A percentile compares a stretch with the other conserved stretches of the same genome.
phyloP scores from a whole-genome alignment of 139 green algal genomes.

The Volvox africanus region DNA sequence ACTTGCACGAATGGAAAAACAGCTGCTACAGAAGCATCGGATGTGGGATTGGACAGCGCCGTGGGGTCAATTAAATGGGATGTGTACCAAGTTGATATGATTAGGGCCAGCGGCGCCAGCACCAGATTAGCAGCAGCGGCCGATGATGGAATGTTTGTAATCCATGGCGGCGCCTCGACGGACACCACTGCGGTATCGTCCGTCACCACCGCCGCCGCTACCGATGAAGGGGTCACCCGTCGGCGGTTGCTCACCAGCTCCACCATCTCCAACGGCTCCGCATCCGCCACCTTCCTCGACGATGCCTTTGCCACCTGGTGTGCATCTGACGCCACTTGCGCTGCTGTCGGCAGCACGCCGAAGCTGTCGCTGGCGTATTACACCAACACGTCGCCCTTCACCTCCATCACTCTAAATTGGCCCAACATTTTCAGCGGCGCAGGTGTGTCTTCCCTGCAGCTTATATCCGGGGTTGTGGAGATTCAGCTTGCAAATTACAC shows the following conservation, averaged over 20 bases:
- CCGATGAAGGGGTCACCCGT: no score
- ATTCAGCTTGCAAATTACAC: neutral
- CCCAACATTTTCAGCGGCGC: slow-evolving; percentile 3
- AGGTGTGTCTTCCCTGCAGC: neutral
- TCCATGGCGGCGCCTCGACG: no score
- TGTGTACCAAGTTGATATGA: no score
- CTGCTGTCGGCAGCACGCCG: neutral
- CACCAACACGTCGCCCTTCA: slow-evolving; percentile 17
- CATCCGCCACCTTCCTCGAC: slow-evolving; percentile 21
- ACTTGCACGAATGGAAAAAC: no score
- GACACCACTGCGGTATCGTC: no score
- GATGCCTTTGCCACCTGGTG: slow-evolving; percentile 30
- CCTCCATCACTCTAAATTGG: slow-evolving; percentile 12
- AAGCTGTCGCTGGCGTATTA: neutral
- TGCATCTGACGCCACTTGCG: slow-evolving; percentile 16
- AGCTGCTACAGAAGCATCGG: no score
- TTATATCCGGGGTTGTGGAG: slow-evolving; percentile 37
- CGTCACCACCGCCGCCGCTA: no score
- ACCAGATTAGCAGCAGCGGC: no score
- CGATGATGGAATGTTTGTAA: no score
- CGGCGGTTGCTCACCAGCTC: neutral
- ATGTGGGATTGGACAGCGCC: no score
- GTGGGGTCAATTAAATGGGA: no score
- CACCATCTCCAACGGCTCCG: slow-evolving; percentile 28
- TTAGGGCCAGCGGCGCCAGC: no score